Percentiles rank a stretch among this genome's conserved stretches.
Evolutionary conservation across 2,329 filamentous ascomycete species (phyloP).

Genomic region (Nothophaeocryptopus gaeumannii): DNA sequence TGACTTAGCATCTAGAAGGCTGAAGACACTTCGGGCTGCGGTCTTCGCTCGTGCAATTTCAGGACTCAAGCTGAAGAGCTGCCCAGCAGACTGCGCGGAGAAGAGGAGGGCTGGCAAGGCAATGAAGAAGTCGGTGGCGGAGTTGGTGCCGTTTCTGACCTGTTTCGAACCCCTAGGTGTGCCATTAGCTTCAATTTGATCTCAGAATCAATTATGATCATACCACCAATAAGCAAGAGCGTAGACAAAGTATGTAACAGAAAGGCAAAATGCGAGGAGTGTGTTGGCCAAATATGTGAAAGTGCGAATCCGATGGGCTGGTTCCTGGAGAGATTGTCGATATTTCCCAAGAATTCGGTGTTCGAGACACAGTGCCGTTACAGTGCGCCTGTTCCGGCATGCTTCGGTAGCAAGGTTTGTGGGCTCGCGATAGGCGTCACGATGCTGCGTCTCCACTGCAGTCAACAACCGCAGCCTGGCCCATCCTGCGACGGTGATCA

Average conservation of each 20-base stretch:
- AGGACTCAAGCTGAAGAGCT: conserved; percentile 47
- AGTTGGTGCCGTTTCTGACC: conserved; percentile 44
- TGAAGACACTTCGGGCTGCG: conserved; percentile 45
- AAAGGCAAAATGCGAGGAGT: conserved; percentile 45
- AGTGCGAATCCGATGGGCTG: conserved; percentile 40
- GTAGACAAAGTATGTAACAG: conserved; percentile 49
- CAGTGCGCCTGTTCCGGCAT: conserved; percentile 63
- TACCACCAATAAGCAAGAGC: conserved; percentile 51
- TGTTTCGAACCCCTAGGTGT: conserved; percentile 39
- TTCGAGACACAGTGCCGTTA: conserved; percentile 45
- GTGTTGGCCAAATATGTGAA: conserved; percentile 43
- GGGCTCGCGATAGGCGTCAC: conserved; percentile 62
- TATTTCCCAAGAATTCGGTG: conserved; percentile 40
- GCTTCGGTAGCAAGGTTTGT: conserved; percentile 66
- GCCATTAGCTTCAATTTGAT: background rate
- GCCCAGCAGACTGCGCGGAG: conserved; percentile 47
- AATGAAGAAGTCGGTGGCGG: conserved; percentile 44
- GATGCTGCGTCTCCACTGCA: conserved; percentile 61
- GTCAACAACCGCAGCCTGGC: conserved; percentile 49
- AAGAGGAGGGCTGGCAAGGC: conserved; percentile 47
- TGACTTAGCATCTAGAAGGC: conserved; percentile 41
- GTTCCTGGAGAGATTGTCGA: conserved; percentile 37
- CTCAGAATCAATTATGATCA: conserved; percentile 1
- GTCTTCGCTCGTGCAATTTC: conserved; percentile 46
- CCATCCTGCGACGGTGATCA: conserved; percentile 49